phyloP scores from a whole-genome alignment of 805 yeast genomes.

The Saccharomycopsis fodiens region DNA sequence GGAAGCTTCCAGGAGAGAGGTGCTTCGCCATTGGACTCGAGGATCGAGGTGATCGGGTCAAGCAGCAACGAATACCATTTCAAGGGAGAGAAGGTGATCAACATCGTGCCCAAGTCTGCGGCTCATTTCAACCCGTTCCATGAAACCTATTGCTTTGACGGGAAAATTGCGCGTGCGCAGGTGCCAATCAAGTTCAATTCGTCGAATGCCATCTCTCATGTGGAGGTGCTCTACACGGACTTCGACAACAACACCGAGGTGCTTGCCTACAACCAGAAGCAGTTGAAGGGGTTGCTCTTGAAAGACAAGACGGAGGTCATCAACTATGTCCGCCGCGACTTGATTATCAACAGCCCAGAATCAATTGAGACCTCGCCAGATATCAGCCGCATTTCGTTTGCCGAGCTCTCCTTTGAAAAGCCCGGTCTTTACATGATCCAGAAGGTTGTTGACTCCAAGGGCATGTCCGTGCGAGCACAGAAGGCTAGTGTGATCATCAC shows the following conservation, averaged over 20 bases:
- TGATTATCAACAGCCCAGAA: slow-evolving; percentile 24
- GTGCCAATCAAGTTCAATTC: slow-evolving; percentile 80
- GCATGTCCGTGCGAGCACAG: slow-evolving; percentile 50
- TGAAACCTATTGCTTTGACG: slow-evolving; percentile 54
- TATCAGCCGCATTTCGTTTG: slow-evolving; percentile 28
- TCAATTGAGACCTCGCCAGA: slow-evolving; percentile 5
- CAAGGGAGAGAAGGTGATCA: slow-evolving; percentile 78
- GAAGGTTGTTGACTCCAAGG: slow-evolving; percentile 60
- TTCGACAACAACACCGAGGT: slow-evolving; percentile 38
- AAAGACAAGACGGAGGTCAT: slow-evolving; percentile 9
- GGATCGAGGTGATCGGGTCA: slow-evolving; percentile 12
- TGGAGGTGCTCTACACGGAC: slow-evolving; percentile 58
- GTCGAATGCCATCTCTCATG: slow-evolving; percentile 57
- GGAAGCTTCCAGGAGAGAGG: slow-evolving; percentile 4
- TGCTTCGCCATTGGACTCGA: not conserved
- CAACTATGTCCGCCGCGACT: slow-evolving; percentile 15
- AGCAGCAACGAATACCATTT: slow-evolving; percentile 41
- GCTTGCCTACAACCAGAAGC: slow-evolving; percentile 49
- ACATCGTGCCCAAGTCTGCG: slow-evolving; percentile 85
- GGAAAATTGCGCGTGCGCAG: slow-evolving; percentile 28
- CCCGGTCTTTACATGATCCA: slow-evolving; percentile 76
- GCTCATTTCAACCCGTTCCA: slow-evolving; percentile 74
- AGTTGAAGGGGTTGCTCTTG: slow-evolving; percentile 36
- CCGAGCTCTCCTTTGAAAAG: slow-evolving; percentile 50
- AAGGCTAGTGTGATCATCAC: slow-evolving; percentile 61